Base-by-base conservation (phyloP, 1,284 basidiomycete species). In the Apiotrichum laibachii region DNA sequence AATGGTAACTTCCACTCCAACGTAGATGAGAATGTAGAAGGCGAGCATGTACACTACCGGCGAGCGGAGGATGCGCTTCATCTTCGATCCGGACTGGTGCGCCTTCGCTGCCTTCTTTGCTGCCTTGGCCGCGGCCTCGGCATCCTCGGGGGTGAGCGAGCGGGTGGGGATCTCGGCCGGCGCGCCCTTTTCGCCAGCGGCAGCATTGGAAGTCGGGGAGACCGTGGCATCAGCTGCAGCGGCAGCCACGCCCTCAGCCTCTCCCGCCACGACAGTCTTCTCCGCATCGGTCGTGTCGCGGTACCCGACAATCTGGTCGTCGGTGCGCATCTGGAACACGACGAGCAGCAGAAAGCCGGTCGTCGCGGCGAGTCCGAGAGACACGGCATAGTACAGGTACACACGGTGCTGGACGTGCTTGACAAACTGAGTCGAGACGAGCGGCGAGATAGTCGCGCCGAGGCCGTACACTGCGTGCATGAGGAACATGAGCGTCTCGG, bases 381-480 rank as follows among this genome's bases (percentile, higher is more conserved):
- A 86, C 3, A 81, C 80, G 5, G 88, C 73, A 68, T 84, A 89
- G 68, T 87, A 83, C 69, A 83, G 84, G 13, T 84, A 85, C 47
- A 75, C 72, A 81, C 84, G 84, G 22, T 51, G 75, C 73, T 6
- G 66, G 64, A 57, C 80, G 43, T 57, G 65, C 56, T 83, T 80
- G 19, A 85, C 79, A 63, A 88, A 89, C 56, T 86, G 83, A 0
- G 88, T 89, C 0, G 87, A 81, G 0, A 85, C 83, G 5, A 89
- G 80, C 0, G 88, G 88, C 0, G 86, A 78, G 13, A 81, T 77
- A 42, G 89, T 83, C 0, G 88, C 88, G 1, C 88, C 88, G 2
- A 85, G 67, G 47, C 87, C 84, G 67, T 85, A 85, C 15, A 80
- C 72, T 0, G 84, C 85, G 67, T 88, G 86, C 43, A 85, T 67